phyloP scores from a whole-genome alignment of 1,284 basidiomycete species.

The Lignosus rhinocerotis region DNA sequence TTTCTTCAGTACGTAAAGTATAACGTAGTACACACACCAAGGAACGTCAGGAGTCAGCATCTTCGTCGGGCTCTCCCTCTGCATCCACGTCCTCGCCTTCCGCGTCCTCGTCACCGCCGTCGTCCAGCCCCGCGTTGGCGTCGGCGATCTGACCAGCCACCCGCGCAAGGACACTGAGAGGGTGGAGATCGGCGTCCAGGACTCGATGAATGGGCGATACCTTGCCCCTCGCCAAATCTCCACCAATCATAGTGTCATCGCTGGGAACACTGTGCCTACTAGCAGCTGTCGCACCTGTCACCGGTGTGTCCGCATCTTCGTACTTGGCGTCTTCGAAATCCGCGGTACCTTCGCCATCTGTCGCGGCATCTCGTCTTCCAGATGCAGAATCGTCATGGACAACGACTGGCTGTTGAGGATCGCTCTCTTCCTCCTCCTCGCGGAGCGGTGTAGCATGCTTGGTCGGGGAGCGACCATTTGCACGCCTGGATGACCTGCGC shows the following conservation, averaged over 20 bases:
- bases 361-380: not conserved
- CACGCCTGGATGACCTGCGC: constrained; percentile 18
- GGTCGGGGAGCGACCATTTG: constrained; percentile 14
- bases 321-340: constrained; percentile 38
- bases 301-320: constrained; percentile 54
- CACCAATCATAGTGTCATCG: constrained; percentile 50
- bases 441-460: not conserved
- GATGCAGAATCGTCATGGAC: not conserved
- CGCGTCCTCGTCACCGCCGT: constrained; percentile 31
- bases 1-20: constrained; percentile 14
- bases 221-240: constrained; percentile 27
- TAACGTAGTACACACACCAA: constrained; percentile 22
- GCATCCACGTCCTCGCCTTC: constrained; percentile 38
- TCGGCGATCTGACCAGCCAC: constrained; percentile 8
- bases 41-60: constrained; percentile 14
- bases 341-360: constrained; percentile 19
- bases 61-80: constrained; percentile 35
- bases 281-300: constrained; percentile 43
- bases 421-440: constrained; percentile 5
- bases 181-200: not conserved
- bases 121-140: constrained; percentile 21
- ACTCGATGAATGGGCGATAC: constrained; percentile 16
- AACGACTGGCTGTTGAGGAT: not conserved
- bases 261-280: constrained; percentile 56
- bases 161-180: constrained; percentile 9